These are phyloP conservation scores for Aspergillus sp. DNA, from an alignment of 2,329 filamentous ascomycete genomes.

Conservation along the genomic window DNA sequence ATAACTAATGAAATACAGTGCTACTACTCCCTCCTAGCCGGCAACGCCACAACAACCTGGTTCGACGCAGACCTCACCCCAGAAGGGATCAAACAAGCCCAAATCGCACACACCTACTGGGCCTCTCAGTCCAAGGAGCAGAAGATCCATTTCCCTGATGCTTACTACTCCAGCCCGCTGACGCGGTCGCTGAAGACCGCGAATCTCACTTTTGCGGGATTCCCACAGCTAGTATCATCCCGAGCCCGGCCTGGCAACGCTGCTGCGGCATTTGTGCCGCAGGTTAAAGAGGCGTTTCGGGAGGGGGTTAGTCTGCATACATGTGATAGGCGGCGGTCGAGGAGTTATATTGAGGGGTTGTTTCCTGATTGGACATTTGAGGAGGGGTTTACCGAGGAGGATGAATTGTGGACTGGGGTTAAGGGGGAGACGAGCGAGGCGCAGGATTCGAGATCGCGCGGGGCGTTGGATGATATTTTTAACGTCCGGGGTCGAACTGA, in stretches of 20 bases:
- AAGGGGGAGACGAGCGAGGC: slow-evolving; percentile 49
- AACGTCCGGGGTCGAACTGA: too few relatives aligned
- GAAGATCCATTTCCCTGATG: slow-evolving; percentile 53
- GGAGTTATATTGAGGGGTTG: slow-evolving; percentile 46
- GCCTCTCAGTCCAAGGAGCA: slow-evolving; percentile 44
- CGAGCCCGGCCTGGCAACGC: slow-evolving; percentile 43
- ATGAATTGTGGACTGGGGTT: slow-evolving; percentile 54
- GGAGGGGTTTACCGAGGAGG: slow-evolving; percentile 52
- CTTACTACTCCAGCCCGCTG: slow-evolving; percentile 57
- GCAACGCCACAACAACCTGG: slow-evolving; percentile 57
- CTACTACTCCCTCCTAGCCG: slow-evolving; percentile 59
- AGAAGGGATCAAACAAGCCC: slow-evolving; percentile 52
- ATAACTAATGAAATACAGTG: slow-evolving; percentile 38
- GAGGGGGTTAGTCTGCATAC: slow-evolving; percentile 62
- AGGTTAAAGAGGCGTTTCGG: slow-evolving; percentile 57
- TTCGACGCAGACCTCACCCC: slow-evolving; percentile 57
- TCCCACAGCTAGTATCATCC: slow-evolving; percentile 34
- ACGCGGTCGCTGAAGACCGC: slow-evolving; percentile 58
- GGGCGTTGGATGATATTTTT: slow-evolving; percentile 55
- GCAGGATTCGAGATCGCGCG: slow-evolving; percentile 46
- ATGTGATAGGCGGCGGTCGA: slow-evolving; percentile 56
- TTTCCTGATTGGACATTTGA: slow-evolving; percentile 56
- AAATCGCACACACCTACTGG: slow-evolving; percentile 49
- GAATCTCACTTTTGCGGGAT: slow-evolving; percentile 50
- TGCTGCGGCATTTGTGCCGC: slow-evolving; percentile 47